Percentiles rank a stretch among this genome's conserved stretches.
phyloP scores from a whole-genome alignment of 345 rosid species.

The Brassica rapa region DNA sequence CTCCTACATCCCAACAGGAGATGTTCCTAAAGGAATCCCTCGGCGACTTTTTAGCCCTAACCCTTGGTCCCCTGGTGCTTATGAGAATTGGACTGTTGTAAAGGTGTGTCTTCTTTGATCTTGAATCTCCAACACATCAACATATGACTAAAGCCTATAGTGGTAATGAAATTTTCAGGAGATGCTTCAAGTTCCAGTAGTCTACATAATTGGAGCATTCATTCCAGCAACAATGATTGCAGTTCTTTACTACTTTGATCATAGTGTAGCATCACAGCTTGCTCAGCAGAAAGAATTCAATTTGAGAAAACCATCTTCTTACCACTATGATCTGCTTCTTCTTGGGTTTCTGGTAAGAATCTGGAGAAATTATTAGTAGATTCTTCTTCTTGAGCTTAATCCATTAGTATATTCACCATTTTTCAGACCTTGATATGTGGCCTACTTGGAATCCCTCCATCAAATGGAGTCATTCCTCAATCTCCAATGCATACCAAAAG shows the following conservation, averaged over 20 bases:
- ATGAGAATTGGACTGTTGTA: conserved; percentile 83
- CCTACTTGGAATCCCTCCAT: conserved; percentile 92
- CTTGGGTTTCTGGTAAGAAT: conserved; percentile 72
- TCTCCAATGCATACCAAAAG: conserved; percentile 99
- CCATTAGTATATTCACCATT: background rate
- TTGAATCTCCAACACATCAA: conserved; percentile 4
- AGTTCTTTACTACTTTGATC: conserved; percentile 92
- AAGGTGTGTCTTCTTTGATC: conserved; percentile 44
- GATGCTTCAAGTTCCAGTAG: conserved; percentile 75
- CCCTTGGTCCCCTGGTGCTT: conserved; percentile 97
- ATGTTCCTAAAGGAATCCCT: conserved; percentile 89
- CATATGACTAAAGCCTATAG: conserved; percentile 23
- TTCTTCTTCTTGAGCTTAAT: background rate
- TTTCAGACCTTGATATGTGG: conserved; percentile 82
- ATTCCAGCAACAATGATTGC: conserved; percentile 99
- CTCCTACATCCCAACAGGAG: conserved; percentile 75
- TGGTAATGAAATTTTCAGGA: conserved; percentile 49
- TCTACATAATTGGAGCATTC: conserved; percentile 86
- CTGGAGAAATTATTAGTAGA: background rate
- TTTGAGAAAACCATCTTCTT: conserved; percentile 87
- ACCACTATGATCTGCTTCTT: conserved; percentile 90
- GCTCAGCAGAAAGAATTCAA: conserved; percentile 95
- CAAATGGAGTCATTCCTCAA: conserved; percentile 97
- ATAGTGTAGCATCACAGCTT: conserved; percentile 97
- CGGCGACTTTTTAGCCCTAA: conserved; percentile 91